Base-by-base conservation (phyloP, 1,139 yeast species). In the Suhomyces bokatorum region DNA sequence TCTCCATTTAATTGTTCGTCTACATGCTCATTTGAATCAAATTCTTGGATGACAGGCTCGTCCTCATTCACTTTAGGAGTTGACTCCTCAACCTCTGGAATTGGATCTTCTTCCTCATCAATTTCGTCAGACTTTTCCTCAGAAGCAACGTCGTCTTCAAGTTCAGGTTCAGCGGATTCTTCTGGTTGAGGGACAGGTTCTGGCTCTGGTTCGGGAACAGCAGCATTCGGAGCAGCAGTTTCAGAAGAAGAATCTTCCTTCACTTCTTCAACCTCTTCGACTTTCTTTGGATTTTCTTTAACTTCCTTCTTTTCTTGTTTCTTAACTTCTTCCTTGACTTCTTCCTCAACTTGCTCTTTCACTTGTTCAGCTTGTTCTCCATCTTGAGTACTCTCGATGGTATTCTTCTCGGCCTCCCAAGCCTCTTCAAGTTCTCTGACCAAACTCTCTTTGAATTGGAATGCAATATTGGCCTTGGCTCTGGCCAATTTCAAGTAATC, bases 391-490 rank as follows among this genome's bases (percentile, higher is more conserved):
- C 12, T 35, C 12, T 20, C 42, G 3, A 12, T 8, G 29, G n/a
- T 20, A n/a, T 5, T 14, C 6, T 32, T 15, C 15, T 35, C 30
- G 4, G 37, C 13, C 11, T 35, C 32, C 10, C 14, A 11, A 16
- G 29, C 2, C 7, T 11, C 37, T 15, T 35, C 40, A 10, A 31
- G 11, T 13, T 42, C 46, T 28, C 42, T 50, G 6, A 43, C 56
- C 44, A 63, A 53, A 13, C 66, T 73, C 60, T 86, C 91, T 53
- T 95, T 79, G 48, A 72, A 69, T 66, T 89, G 97, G 63, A 87
- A 85, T 14, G 85, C 85, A 36, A 87, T 67, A 58, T 90, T 91
- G 15, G 96, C 95, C 61, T 83, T 80, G 12, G 95, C 91, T 57
- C 97, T 77, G 47, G 85, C 72, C 42, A 87, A 77, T 47, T 83